phyloP scores from a whole-genome alignment of 2,329 filamentous ascomycete genomes.

The Fusarium sp. region DNA sequence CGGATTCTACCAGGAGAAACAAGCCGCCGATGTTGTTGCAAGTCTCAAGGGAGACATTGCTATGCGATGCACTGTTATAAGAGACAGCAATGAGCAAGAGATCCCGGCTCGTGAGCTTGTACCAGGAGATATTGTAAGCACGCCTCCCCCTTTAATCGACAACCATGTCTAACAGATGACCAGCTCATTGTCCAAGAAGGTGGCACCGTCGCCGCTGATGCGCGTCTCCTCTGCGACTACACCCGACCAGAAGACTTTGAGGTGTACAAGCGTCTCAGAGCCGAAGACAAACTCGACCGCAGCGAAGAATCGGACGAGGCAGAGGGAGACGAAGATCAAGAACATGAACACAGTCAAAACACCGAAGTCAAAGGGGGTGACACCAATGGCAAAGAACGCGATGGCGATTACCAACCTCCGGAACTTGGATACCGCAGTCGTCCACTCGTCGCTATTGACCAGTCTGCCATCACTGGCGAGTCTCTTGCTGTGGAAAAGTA shows the following conservation, averaged over 20 bases:
- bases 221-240: slow-evolving; percentile 27
- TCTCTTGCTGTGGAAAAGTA: slow-evolving; percentile 31
- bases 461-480: slow-evolving; percentile 31
- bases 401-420: slow-evolving; percentile 1
- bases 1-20: slow-evolving; percentile 31
- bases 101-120: slow-evolving; percentile 25
- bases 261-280: slow-evolving; percentile 24
- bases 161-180: fast-evolving
- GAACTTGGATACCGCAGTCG: slow-evolving; percentile 18
- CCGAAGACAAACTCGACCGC: slow-evolving; percentile 27
- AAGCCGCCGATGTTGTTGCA: slow-evolving; percentile 26
- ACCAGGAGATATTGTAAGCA: slow-evolving; percentile 22
- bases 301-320: slow-evolving; percentile 30
- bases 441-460: slow-evolving; percentile 24
- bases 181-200: slow-evolving; percentile 31
- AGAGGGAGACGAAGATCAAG: slow-evolving; percentile 12
- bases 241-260: slow-evolving; percentile 31
- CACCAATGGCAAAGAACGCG: background rate
- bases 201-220: slow-evolving; percentile 27
- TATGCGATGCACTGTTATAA: slow-evolving; percentile 24
- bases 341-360: background rate
- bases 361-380: background rate
- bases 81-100: slow-evolving; percentile 19
- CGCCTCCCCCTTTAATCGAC: fast-evolving
- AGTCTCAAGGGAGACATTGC: slow-evolving; percentile 36